These are phyloP conservation scores for Cudoniella acicularis DNA, from an alignment of 495 filamentous ascomycete species.

Conservation along the genomic window DNA sequence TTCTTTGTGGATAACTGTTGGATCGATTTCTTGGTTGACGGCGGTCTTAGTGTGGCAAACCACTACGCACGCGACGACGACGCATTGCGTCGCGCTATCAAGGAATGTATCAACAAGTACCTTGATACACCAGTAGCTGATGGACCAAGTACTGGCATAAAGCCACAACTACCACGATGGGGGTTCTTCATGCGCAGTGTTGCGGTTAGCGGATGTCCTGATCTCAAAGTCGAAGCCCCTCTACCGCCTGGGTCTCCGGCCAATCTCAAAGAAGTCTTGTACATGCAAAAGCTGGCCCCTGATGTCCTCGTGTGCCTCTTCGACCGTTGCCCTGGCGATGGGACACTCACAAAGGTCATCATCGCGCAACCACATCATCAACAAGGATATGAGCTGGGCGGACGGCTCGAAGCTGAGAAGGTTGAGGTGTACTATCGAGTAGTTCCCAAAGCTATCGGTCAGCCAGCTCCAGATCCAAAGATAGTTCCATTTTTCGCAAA, in stretches of 20 bases:
- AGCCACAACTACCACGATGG: constrained; percentile 4
- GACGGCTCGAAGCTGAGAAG: no score
- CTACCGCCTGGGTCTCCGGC: neutral
- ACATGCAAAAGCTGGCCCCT: neutral
- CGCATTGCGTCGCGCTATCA: constrained; percentile 29
- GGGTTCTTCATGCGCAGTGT: constrained; percentile 2
- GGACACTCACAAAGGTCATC: neutral
- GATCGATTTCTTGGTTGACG: constrained; percentile 45
- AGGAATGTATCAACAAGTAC: constrained; percentile 31
- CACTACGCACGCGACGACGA: constrained; percentile 30
- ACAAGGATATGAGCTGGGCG: no score
- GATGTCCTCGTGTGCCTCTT: constrained; percentile 3
- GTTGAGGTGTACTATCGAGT: no score
- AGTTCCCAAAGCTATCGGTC: no score
- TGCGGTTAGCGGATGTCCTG: constrained; percentile 1
- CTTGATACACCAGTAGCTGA: neutral
- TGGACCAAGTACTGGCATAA: neutral
- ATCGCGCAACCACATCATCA: constrained; percentile 10
- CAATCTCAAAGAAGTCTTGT: neutral
- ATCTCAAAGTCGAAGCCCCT: constrained; percentile 1
- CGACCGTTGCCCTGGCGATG: neutral
- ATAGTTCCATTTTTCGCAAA: no score
- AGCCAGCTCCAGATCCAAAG: no score
- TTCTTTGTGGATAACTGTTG: constrained; percentile 45
- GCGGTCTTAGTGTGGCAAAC: constrained; percentile 41